Conservation (phyloP, 2,329 filamentous ascomycete genomes). For the Paracoccidioides brasiliensis region DNA sequence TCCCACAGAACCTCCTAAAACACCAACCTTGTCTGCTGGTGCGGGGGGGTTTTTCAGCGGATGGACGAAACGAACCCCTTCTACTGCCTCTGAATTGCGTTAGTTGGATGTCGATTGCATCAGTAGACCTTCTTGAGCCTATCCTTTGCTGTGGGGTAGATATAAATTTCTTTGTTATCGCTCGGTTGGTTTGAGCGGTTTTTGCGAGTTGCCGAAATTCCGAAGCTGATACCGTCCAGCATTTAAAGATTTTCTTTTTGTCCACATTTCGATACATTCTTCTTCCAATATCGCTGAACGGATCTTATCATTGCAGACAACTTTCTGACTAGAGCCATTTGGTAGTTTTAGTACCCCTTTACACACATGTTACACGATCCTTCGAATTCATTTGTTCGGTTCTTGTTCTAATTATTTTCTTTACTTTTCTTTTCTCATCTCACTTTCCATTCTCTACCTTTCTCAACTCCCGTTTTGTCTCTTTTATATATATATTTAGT, state of each 20-base stretch:
- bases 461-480: too few species aligned
- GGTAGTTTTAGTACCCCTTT: neutral
- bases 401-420: neutral
- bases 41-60: constrained; percentile 28
- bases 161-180: too few species aligned
- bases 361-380: neutral
- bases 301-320: neutral
- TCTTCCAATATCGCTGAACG: neutral
- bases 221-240: neutral
- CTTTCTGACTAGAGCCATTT: neutral
- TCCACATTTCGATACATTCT: neutral
- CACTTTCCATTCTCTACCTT: too few species aligned
- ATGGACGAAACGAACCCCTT: constrained; percentile 22
- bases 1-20: constrained; percentile 16
- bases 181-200: too few species aligned
- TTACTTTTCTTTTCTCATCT: neutral
- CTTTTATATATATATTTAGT: too few species aligned
- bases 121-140: neutral
- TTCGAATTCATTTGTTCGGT: neutral
- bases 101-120: neutral
- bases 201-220: neutral
- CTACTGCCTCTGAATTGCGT: constrained; percentile 2
- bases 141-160: neutral
- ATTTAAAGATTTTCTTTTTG: neutral
- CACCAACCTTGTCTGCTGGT: constrained; percentile 4